Evolutionary conservation across 1,139 yeast species (phyloP).

Genomic region (Sugiyamaella novakii): DNA sequence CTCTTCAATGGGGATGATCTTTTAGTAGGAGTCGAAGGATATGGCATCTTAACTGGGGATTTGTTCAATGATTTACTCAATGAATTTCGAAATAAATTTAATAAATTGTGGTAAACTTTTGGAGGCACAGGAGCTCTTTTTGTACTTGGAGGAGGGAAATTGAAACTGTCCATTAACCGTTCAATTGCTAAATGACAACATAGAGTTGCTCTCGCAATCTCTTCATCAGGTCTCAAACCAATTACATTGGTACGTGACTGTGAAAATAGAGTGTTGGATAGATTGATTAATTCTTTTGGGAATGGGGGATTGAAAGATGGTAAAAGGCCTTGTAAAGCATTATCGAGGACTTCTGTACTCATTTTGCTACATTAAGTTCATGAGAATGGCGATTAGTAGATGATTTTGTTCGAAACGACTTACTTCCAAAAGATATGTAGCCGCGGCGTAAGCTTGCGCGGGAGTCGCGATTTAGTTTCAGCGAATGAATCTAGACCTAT

Average conservation of each 20-base stretch:
- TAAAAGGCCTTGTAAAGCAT: conserved; percentile 21
- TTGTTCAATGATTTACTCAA: not conserved
- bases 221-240: conserved; percentile 38
- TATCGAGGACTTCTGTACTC: too few species aligned
- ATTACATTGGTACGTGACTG: conserved; percentile 29
- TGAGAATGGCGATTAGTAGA: too few species aligned
- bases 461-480: too few species aligned
- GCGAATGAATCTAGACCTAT: too few species aligned
- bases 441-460: too few species aligned
- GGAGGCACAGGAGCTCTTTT: conserved; percentile 39
- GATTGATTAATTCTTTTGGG: conserved; percentile 26
- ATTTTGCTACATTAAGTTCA: too few species aligned
- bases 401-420: too few species aligned
- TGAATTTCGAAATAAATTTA: conserved; percentile 32
- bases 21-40: conserved; percentile 10
- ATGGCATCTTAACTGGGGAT: not conserved
- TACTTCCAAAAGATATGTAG: too few species aligned
- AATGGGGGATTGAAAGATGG: conserved; percentile 23
- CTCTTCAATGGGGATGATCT: conserved; percentile 14
- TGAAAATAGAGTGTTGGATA: conserved; percentile 26
- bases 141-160: conserved; percentile 33
- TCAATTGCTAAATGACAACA: conserved; percentile 42
- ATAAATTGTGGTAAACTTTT: conserved; percentile 32
- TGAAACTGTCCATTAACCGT: conserved; percentile 25
- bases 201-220: conserved; percentile 39